phyloP scores from a whole-genome alignment of 805 yeast genomes.

The Pichia exigua region DNA sequence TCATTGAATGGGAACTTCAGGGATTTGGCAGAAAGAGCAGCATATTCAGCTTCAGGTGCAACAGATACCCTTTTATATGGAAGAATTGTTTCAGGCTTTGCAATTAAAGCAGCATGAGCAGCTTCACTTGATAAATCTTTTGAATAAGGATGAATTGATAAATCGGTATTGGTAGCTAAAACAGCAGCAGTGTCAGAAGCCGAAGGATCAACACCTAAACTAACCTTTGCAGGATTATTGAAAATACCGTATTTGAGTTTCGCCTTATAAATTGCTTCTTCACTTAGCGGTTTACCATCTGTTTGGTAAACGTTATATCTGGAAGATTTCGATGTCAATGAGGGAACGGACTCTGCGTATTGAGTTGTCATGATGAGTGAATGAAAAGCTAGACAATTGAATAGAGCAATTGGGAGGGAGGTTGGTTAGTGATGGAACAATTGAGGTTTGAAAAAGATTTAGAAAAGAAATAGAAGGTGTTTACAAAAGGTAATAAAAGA shows the following conservation, averaged over 20 bases:
- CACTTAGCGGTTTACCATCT: conserved; percentile 62
- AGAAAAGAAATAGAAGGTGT: neutral
- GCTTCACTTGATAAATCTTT: conserved; percentile 54
- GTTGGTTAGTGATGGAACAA: neutral
- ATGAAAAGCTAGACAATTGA: neutral
- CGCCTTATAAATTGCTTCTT: conserved; percentile 69
- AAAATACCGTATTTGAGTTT: conserved; percentile 62
- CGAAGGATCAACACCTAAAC: conserved; percentile 56
- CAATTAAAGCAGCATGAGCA: conserved; percentile 53
- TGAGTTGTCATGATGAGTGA: neutral
- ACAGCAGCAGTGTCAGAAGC: conserved; percentile 75
- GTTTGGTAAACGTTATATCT: conserved; percentile 50
- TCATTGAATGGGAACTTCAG: conserved; percentile 25
- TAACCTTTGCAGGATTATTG: conserved; percentile 41
- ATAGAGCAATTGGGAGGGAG: neutral
- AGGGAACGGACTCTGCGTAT: conserved; percentile 22
- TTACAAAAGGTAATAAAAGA: neutral
- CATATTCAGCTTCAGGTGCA: conserved; percentile 42
- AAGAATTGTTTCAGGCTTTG: conserved; percentile 36
- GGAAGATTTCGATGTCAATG: conserved; percentile 24
- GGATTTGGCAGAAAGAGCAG: conserved; percentile 32
- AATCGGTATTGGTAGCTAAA: conserved; percentile 60
- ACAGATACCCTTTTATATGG: conserved; percentile 41
- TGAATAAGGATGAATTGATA: conserved; percentile 58
- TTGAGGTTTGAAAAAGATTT: neutral